Conservation (phyloP, 768 basidiomycete genomes). For the Thelephora ganbajun region DNA sequence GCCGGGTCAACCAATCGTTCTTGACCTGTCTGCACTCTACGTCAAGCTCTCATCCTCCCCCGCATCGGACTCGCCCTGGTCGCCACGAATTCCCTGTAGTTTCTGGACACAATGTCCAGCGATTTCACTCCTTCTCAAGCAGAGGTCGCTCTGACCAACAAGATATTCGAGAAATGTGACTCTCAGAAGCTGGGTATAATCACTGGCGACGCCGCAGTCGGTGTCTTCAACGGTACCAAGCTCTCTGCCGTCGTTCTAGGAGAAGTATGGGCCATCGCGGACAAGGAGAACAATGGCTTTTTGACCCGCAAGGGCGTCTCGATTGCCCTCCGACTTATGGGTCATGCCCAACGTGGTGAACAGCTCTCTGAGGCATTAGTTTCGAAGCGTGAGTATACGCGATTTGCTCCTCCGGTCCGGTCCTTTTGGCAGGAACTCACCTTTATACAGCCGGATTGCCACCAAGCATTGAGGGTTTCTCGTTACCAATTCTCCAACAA, state of each 20-base stretch:
- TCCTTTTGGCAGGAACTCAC: slow-evolving; percentile 4
- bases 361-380: slow-evolving; percentile 46
- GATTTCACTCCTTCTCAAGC: slow-evolving; percentile 30
- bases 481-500: slow-evolving; percentile 37
- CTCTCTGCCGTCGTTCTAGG: slow-evolving; percentile 68
- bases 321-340: slow-evolving; percentile 81
- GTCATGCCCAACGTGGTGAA: slow-evolving; percentile 83
- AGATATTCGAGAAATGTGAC: slow-evolving; percentile 64
- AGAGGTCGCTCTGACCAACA: slow-evolving; percentile 48
- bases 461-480: slow-evolving; percentile 64
- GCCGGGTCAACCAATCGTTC: too few relatives aligned
- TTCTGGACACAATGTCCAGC: slow-evolving; percentile 21
- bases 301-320: slow-evolving; percentile 81
- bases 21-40: too few relatives aligned
- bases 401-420: slow-evolving; percentile 4
- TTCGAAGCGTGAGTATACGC: slow-evolving; percentile 47
- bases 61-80: too few relatives aligned
- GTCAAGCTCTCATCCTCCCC: too few relatives aligned
- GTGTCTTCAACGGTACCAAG: slow-evolving; percentile 72
- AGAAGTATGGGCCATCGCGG: slow-evolving; percentile 88
- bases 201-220: slow-evolving; percentile 85
- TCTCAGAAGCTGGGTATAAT: slow-evolving; percentile 69
- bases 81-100: neutral
- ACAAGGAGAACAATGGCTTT: slow-evolving; percentile 89
- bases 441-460: slow-evolving; percentile 59